A percentile compares a stretch with the other conserved stretches of the same genome.
Evolutionary conservation across 108 stramenopile species (phyloP).

Genomic region (Pseudonitzschia multistriata): DNA sequence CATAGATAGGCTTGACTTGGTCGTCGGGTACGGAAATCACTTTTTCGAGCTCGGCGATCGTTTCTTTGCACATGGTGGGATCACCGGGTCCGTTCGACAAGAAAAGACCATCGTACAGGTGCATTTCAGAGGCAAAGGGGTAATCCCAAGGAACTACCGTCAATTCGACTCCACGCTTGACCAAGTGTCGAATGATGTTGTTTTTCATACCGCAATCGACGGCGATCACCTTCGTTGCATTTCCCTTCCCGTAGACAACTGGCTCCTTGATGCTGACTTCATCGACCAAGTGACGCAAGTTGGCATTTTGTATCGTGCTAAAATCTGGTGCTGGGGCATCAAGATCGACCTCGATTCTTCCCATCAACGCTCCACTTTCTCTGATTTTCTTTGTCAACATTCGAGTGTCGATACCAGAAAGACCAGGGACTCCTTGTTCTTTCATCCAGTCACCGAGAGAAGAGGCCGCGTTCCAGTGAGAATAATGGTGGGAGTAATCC

Average conservation of each 20-base stretch:
- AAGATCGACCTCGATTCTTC: slow-evolving; percentile 83
- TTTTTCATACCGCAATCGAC: slow-evolving; percentile 98
- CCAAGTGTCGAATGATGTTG: slow-evolving; percentile 97
- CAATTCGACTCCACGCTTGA: slow-evolving; percentile 90
- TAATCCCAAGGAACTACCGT: slow-evolving; percentile 95
- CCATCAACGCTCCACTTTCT: slow-evolving; percentile 91
- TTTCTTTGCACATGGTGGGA: slow-evolving; percentile 88
- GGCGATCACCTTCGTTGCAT: slow-evolving; percentile 87
- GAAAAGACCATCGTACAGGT: slow-evolving; percentile 94
- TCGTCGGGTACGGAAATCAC: slow-evolving; percentile 73
- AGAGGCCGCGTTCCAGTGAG: slow-evolving; percentile 95
- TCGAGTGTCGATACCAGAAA: slow-evolving; percentile 94
- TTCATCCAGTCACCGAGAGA: slow-evolving; percentile 95
- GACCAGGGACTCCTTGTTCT: slow-evolving; percentile 92
- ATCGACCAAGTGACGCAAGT: slow-evolving; percentile 86
- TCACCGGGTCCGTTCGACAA: slow-evolving; percentile 97
- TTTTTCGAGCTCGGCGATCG: slow-evolving; percentile 75
- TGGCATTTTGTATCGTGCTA: slow-evolving; percentile 76
- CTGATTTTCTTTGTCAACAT: slow-evolving; percentile 97
- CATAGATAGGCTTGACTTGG: slow-evolving; percentile 94
- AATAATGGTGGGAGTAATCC: slow-evolving; percentile 90
- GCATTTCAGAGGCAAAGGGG: slow-evolving; percentile 82
- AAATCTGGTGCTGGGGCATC: slow-evolving; percentile 52
- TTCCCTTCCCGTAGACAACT: slow-evolving; percentile 88
- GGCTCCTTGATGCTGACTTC: slow-evolving; percentile 90